Percentiles rank a stretch among this genome's conserved stretches.
Conservation (phyloP, 257 asterid genomes). For the Solanum chilense region DNA sequence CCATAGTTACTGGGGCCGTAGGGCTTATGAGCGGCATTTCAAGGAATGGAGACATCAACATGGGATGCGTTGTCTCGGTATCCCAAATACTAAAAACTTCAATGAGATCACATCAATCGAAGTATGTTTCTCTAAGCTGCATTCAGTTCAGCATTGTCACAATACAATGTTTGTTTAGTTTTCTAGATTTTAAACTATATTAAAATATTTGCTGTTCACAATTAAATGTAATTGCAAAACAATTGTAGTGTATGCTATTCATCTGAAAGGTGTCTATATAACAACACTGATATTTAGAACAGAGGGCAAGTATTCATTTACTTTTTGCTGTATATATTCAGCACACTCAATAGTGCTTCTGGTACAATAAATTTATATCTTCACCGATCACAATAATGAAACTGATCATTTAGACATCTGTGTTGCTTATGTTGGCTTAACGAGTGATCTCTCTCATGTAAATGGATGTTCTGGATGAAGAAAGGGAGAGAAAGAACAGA, state of each 20-base stretch:
- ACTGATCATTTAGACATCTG: neutral
- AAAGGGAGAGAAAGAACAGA: neutral
- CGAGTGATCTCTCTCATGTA: neutral
- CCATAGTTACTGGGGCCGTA: slow-evolving; percentile 98
- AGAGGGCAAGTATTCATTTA: neutral
- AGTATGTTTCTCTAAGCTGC: slow-evolving; percentile 20
- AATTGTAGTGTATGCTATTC: neutral
- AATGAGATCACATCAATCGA: slow-evolving; percentile 89
- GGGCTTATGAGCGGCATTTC: slow-evolving; percentile 99
- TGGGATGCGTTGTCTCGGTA: slow-evolving; percentile 98
- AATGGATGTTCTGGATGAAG: neutral
- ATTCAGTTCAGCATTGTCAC: neutral
- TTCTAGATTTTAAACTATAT: neutral
- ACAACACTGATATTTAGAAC: neutral
- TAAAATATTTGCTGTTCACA: neutral
- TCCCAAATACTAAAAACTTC: slow-evolving; percentile 92
- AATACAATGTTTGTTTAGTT: neutral
- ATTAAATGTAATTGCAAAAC: neutral
- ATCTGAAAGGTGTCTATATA: neutral
- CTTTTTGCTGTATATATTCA: neutral
- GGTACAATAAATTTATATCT: neutral
- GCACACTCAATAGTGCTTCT: neutral
- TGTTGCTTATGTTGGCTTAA: neutral
- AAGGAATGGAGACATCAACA: slow-evolving; percentile 99
- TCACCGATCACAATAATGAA: neutral